These are phyloP conservation scores for Dactylellina haptotyla DNA, from an alignment of 2,329 filamentous ascomycete genomes.

Conservation along the genomic window DNA sequence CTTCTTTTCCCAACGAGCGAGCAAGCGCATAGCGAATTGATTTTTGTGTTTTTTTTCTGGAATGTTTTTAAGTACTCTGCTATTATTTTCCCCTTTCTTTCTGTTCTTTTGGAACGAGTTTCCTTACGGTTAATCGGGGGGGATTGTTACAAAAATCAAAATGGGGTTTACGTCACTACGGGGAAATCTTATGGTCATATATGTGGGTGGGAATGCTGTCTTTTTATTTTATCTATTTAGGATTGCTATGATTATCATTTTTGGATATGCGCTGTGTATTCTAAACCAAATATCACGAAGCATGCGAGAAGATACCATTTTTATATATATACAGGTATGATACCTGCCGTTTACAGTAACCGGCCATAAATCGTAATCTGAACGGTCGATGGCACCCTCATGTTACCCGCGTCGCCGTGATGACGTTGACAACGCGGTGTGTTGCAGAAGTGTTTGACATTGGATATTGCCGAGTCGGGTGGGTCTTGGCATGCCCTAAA, in stretches of 20 bases:
- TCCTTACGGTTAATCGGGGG: constrained; percentile 14
- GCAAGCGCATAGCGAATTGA: constrained; percentile 42
- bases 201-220: background rate
- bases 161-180: background rate
- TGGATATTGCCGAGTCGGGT: background rate
- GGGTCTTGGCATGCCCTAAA: constrained; percentile 48
- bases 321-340: too few relatives aligned
- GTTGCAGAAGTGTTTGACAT: constrained; percentile 34
- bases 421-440: background rate
- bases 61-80: background rate
- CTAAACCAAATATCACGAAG: too few relatives aligned
- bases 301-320: too few relatives aligned
- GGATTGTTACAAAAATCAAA: constrained; percentile 7
- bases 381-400: too few relatives aligned
- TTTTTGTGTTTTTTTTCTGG: constrained; percentile 5
- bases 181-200: background rate
- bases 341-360: too few relatives aligned
- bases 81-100: background rate
- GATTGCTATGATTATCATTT: too few relatives aligned
- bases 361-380: too few relatives aligned
- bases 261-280: too few relatives aligned
- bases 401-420: background rate
- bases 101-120: constrained; percentile 20
- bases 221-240: background rate
- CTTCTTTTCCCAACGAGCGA: constrained; percentile 2